A percentile compares a stretch with the other conserved stretches of the same genome.
phyloP scores from a whole-genome alignment of 2,329 filamentous ascomycete genomes.

The Blastomyces gilchristii region DNA sequence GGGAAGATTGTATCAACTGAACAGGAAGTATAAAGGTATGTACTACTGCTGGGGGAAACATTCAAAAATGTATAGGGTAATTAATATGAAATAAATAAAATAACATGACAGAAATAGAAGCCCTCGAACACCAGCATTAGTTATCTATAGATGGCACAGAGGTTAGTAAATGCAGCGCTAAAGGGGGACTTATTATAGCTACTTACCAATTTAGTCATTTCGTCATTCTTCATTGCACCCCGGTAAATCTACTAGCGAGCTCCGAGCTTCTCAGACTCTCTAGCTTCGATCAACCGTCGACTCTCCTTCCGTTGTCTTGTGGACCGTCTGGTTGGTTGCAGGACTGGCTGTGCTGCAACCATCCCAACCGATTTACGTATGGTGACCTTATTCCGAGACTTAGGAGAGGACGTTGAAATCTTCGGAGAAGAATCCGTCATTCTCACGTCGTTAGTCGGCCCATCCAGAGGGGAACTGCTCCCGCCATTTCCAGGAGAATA shows the following conservation, averaged over 20 bases:
- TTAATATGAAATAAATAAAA: background rate
- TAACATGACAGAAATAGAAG: background rate
- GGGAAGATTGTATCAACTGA: background rate
- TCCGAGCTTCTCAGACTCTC: background rate
- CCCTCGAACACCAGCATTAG: background rate
- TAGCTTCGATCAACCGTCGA: background rate
- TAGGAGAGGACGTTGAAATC: too few species aligned
- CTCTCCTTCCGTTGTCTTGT: conserved; percentile 3
- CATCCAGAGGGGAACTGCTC: background rate
- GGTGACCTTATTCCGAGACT: background rate
- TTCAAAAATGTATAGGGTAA: background rate
- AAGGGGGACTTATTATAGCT: background rate
- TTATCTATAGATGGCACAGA: background rate
- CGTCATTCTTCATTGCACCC: background rate
- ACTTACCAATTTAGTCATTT: background rate
- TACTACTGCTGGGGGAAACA: background rate
- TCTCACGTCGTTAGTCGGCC: background rate
- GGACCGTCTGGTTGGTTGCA: background rate
- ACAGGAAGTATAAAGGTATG: background rate
- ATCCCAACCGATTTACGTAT: background rate
- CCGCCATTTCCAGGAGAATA: background rate
- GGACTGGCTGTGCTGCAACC: background rate
- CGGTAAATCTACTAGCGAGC: background rate
- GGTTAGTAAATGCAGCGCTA: background rate
- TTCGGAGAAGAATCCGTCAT: background rate